Evolutionary conservation across 345 rosid genomes (phyloP).

Genomic region (Boechera divaricarpa): DNA sequence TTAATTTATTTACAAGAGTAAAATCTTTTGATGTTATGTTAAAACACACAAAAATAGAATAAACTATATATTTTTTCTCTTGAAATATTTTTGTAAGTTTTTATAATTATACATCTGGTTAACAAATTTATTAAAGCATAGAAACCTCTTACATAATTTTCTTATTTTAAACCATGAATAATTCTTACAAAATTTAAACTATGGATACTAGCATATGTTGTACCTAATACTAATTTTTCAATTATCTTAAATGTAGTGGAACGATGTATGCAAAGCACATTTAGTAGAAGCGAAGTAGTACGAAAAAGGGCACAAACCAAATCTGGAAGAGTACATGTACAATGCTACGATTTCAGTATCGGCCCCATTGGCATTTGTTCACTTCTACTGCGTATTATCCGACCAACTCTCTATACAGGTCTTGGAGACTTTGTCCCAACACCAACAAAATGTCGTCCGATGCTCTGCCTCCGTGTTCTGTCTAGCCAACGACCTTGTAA

Average conservation of each 20-base stretch:
- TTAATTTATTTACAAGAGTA: too few species aligned
- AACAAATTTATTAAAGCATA: not conserved
- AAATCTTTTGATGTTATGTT: too few species aligned
- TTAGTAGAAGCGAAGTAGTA: conserved; percentile 57
- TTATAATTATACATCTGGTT: not conserved
- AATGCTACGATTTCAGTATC: conserved; percentile 46
- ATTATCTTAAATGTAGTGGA: conserved; percentile 47
- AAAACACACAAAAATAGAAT: too few species aligned
- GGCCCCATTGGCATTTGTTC: conserved; percentile 24
- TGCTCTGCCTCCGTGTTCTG: conserved; percentile 42
- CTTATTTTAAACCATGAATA: not conserved
- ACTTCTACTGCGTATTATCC: conserved; percentile 30
- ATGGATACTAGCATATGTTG: not conserved
- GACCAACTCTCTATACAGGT: conserved; percentile 36
- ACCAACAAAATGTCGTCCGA: conserved; percentile 20
- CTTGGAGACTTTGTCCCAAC: conserved; percentile 25
- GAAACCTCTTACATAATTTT: not conserved
- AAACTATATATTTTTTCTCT: not conserved
- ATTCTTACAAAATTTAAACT: not conserved
- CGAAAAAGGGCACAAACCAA: conserved; percentile 45
- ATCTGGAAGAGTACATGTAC: conserved; percentile 50
- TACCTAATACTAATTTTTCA: not conserved
- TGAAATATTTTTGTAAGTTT: too few species aligned
- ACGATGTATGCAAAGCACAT: conserved; percentile 43
- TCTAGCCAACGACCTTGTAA: conserved; percentile 24